phyloP scores from a whole-genome alignment of 495 filamentous ascomycete species.

The Xylaria castorea region DNA sequence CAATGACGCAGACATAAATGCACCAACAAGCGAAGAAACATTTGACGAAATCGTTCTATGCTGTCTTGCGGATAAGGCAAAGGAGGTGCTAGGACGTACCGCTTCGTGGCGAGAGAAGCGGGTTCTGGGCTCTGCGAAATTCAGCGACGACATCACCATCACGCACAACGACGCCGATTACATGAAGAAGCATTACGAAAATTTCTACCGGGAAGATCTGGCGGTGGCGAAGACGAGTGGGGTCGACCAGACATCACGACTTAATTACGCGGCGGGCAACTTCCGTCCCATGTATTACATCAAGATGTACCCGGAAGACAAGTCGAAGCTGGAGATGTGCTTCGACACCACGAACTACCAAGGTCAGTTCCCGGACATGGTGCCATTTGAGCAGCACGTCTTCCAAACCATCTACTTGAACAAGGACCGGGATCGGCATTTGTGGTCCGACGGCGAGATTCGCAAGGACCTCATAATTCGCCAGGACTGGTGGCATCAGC shows the following conservation, averaged over 20 bases:
- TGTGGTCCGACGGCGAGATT: slow-evolving; percentile 79
- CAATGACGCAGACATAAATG: slow-evolving; percentile 46
- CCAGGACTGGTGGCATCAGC: slow-evolving; percentile 85
- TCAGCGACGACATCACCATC: slow-evolving; percentile 83
- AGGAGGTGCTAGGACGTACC: slow-evolving; percentile 66
- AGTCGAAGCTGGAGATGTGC: slow-evolving; percentile 80
- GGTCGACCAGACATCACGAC: slow-evolving; percentile 41
- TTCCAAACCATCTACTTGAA: slow-evolving; percentile 88
- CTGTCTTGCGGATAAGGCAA: slow-evolving; percentile 76
- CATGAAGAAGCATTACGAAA: slow-evolving; percentile 79
- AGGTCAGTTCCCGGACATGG: slow-evolving; percentile 67
- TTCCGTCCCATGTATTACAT: slow-evolving; percentile 87
- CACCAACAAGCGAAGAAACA: slow-evolving; percentile 44
- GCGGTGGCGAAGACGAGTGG: slow-evolving; percentile 37
- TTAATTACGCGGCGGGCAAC: slow-evolving; percentile 45
- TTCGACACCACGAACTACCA: slow-evolving; percentile 90
- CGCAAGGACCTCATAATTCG: slow-evolving; percentile 71
- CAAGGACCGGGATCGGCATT: slow-evolving; percentile 60
- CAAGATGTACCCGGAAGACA: slow-evolving; percentile 68
- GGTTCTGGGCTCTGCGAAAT: slow-evolving; percentile 76
- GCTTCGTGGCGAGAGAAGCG: slow-evolving; percentile 68
- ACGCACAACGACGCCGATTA: slow-evolving; percentile 80
- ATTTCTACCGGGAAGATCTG: slow-evolving; percentile 59
- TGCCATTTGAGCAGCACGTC: slow-evolving; percentile 65
- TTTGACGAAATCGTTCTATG: slow-evolving; percentile 81